These are phyloP conservation scores for Cercophora sp. DNA, from an alignment of 495 filamentous ascomycete genomes.

Conservation along the genomic window DNA sequence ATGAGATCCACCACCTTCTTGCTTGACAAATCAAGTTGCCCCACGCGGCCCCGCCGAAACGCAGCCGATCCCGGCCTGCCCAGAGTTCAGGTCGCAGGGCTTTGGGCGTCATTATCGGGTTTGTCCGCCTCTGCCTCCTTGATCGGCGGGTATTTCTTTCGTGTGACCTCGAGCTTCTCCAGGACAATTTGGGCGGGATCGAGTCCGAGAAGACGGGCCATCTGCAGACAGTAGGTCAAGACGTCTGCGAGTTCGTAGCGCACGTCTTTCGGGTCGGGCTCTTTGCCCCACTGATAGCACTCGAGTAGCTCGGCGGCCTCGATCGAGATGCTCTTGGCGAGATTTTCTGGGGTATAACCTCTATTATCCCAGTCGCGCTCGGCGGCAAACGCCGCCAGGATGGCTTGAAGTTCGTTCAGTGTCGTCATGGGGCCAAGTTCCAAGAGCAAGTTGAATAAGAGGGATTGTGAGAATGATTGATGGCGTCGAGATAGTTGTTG, in stretches of 20 bases:
- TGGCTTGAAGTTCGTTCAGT: neutral
- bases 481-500: neutral
- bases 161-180: slow-evolving; percentile 14
- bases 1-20: no score
- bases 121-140: neutral
- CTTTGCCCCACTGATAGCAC: slow-evolving; percentile 10
- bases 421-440: neutral
- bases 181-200: slow-evolving; percentile 10
- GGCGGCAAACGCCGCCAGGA: slow-evolving; percentile 10
- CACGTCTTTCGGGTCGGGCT: slow-evolving; percentile 9
- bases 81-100: neutral
- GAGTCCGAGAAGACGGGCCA: neutral
- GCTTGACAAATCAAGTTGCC: no score
- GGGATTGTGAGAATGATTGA: neutral
- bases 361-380: slow-evolving; percentile 12
- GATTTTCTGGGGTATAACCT: slow-evolving; percentile 11
- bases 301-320: slow-evolving; percentile 14
- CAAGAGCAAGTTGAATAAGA: neutral
- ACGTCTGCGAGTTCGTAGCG: slow-evolving; percentile 14
- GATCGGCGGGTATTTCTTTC: slow-evolving; percentile 11
- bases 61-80: neutral
- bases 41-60: no score
- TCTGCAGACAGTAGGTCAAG: slow-evolving; percentile 14
- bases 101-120: neutral
- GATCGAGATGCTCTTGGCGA: slow-evolving; percentile 16